A percentile compares a stretch with the other conserved stretches of the same genome.
Conservation (phyloP, 768 basidiomycete species). For the Ramaria sp. region DNA sequence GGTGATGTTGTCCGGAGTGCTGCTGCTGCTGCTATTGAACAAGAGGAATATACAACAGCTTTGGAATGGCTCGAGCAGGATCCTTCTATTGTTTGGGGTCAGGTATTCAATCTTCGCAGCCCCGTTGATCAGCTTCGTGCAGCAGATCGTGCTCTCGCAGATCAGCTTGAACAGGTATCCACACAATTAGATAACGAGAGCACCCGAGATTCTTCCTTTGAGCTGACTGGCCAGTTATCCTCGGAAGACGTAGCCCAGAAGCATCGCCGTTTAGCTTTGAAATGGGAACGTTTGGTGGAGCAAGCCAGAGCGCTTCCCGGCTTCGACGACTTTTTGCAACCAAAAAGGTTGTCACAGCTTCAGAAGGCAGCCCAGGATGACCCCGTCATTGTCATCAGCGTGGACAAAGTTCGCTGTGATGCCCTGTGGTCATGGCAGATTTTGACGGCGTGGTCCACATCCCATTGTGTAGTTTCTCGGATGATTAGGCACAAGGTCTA, state of each 20-base stretch:
- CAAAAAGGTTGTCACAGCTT: slow-evolving; percentile 17
- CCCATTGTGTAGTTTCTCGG: slow-evolving; percentile 2
- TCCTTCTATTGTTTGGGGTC: slow-evolving; percentile 16
- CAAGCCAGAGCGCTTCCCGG: slow-evolving; percentile 22
- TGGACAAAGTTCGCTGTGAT: slow-evolving; percentile 23
- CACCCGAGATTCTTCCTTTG: neutral
- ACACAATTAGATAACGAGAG: neutral
- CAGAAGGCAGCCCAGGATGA: slow-evolving; percentile 20
- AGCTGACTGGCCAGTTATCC: neutral
- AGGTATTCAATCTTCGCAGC: slow-evolving; percentile 10
- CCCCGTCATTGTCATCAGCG: slow-evolving; percentile 29
- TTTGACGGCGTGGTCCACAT: neutral
- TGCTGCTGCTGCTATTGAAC: neutral
- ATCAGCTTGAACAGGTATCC: neutral
- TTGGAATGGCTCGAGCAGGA: no score
- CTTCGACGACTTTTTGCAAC: slow-evolving; percentile 23
- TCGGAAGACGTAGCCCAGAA: neutral
- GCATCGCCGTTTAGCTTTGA: slow-evolving; percentile 6
- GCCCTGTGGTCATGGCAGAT: slow-evolving; percentile 19
- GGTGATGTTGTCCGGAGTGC: neutral
- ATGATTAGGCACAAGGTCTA: neutral
- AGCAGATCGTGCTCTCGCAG: slow-evolving; percentile 11
- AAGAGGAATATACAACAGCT: slow-evolving; percentile 10
- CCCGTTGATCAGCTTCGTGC: no score
- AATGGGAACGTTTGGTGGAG: slow-evolving; percentile 11